These are phyloP conservation scores for Oryza meridionalis DNA, from an alignment of 176 grass and related monocot species.

Conservation along the genomic window DNA sequence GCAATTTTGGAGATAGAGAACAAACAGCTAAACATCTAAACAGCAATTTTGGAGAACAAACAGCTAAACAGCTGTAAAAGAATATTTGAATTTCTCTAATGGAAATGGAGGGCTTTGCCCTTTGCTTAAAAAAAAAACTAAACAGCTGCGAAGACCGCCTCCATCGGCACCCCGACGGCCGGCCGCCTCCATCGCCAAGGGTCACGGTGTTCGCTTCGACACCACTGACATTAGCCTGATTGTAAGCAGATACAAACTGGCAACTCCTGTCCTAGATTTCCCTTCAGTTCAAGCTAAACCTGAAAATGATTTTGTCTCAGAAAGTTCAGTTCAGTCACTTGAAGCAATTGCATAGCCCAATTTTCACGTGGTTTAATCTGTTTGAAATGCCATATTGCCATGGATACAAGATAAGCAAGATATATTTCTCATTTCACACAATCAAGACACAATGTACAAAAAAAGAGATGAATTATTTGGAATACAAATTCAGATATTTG, in stretches of 20 bases:
- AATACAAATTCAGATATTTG: too few species aligned
- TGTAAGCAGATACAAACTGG: neutral
- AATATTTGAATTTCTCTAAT: too few species aligned
- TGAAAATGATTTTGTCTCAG: slow-evolving; percentile 10
- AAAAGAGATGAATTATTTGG: neutral
- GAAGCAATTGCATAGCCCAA: neutral
- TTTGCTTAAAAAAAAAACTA: too few species aligned
- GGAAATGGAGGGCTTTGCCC: too few species aligned
- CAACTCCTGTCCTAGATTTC: neutral
- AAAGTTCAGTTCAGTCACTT: neutral
- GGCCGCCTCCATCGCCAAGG: too few species aligned
- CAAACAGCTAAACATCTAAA: too few species aligned
- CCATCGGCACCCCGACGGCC: too few species aligned
- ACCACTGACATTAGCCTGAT: slow-evolving; percentile 4
- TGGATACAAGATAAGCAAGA: neutral
- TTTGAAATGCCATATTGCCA: neutral
- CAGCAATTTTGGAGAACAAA: too few species aligned
- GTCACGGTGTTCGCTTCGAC: neutral
- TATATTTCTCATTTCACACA: neutral
- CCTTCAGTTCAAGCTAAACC: slow-evolving; percentile 61
- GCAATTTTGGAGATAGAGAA: too few species aligned
- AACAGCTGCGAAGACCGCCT: too few species aligned
- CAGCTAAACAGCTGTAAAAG: too few species aligned
- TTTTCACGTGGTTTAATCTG: neutral
- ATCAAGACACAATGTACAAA: neutral